phyloP scores from a whole-genome alignment of 257 asterid species.

The Linaria vulgaris region DNA sequence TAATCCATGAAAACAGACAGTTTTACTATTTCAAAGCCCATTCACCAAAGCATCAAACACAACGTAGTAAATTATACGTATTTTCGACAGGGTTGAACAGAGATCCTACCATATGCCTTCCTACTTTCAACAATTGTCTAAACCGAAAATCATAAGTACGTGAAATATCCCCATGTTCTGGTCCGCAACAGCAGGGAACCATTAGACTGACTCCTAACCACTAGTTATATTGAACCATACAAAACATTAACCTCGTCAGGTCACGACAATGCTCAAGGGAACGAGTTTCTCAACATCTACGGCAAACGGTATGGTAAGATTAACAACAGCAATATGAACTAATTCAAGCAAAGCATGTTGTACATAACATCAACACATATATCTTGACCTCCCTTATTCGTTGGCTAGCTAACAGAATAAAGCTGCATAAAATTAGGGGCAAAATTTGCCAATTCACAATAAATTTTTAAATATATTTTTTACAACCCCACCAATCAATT shows the following conservation, averaged over 20 bases:
- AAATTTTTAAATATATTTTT: conserved; percentile 4
- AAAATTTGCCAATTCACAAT: not conserved
- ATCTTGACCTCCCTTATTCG: not conserved
- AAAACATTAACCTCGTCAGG: conserved; percentile 10
- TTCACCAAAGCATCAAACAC: not conserved
- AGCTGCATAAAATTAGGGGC: conserved; percentile 14
- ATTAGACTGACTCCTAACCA: conserved; percentile 14
- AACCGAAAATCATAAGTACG: not conserved
- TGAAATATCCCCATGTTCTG: not conserved
- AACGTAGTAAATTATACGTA: not conserved
- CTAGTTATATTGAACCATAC: not conserved
- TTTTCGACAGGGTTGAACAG: conserved; percentile 6
- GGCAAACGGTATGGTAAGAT: not conserved
- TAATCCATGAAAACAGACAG: not conserved
- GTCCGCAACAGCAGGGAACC: not conserved
- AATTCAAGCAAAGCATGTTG: not conserved
- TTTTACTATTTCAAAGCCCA: not conserved
- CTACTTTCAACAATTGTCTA: not conserved
- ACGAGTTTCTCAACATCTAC: conserved; percentile 5
- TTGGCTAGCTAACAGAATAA: not conserved
- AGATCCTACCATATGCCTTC: not conserved
- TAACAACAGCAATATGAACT: not conserved
- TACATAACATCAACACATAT: too few species aligned
- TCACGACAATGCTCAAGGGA: conserved; percentile 12
- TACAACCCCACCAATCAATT: conserved; percentile 3